Conservation (phyloP, 345 rosid genomes). For the Acer negundo region DNA sequence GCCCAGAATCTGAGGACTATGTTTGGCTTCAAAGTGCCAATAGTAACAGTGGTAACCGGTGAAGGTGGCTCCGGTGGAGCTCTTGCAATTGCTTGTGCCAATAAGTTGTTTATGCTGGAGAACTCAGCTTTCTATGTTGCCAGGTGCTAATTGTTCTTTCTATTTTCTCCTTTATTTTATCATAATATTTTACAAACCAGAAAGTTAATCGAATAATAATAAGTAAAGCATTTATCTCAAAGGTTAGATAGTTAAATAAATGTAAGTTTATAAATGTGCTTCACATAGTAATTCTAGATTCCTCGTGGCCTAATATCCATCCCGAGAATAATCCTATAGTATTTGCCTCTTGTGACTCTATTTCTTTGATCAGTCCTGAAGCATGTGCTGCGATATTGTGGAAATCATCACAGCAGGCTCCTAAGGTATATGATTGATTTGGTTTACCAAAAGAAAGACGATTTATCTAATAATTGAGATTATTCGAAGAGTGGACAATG, state of each 20-base stretch:
- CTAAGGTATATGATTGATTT: slow-evolving; percentile 21
- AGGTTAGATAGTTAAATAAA: neutral
- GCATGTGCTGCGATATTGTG: slow-evolving; percentile 34
- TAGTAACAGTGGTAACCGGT: slow-evolving; percentile 14
- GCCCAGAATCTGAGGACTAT: slow-evolving; percentile 20
- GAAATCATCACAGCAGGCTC: slow-evolving; percentile 38
- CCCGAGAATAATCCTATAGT: neutral
- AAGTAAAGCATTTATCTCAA: neutral
- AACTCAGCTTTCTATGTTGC: slow-evolving; percentile 20
- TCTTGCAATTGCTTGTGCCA: slow-evolving; percentile 27
- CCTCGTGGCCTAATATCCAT: neutral
- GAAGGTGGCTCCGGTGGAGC: slow-evolving; percentile 25
- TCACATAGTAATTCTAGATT: neutral
- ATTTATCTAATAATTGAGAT: neutral
- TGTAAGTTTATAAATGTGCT: neutral
- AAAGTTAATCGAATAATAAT: neutral
- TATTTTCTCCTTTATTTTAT: slow-evolving; percentile 1
- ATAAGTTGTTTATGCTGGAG: slow-evolving; percentile 21
- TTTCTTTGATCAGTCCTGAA: slow-evolving; percentile 33
- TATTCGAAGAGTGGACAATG: neutral
- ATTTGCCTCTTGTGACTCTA: slow-evolving; percentile 12
- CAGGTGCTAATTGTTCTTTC: slow-evolving; percentile 5
- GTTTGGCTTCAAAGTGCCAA: slow-evolving; percentile 21
- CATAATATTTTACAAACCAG: neutral
- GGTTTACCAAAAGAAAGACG: neutral